Evolutionary conservation across 2,329 filamentous ascomycete species (phyloP).

Genomic region (Colletotrichum sp.): DNA sequence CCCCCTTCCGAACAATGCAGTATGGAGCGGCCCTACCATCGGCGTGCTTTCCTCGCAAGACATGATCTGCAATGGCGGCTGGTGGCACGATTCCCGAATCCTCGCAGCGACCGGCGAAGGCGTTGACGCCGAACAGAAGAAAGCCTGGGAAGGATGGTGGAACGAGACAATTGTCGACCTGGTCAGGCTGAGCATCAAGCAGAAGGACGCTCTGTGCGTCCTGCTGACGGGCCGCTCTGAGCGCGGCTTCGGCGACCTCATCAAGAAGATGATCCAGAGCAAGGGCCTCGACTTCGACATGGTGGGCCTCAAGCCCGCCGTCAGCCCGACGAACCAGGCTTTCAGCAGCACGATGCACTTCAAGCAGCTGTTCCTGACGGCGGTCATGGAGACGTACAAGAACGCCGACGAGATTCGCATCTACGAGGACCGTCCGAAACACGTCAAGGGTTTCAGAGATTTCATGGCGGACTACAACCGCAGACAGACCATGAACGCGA

Average conservation of each 20-base stretch:
- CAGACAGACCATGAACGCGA: conserved; percentile 44
- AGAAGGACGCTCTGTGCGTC: conserved; percentile 84
- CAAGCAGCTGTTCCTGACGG: conserved; percentile 84
- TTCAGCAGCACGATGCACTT: conserved; percentile 88
- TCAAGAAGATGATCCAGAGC: conserved; percentile 80
- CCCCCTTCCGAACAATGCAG: conserved; percentile 83
- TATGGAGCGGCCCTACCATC: conserved; percentile 83
- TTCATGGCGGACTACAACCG: conserved; percentile 83
- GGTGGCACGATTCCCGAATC: conserved; percentile 95
- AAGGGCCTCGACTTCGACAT: conserved; percentile 87
- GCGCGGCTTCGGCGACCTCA: conserved; percentile 73
- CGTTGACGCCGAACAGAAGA: conserved; percentile 77
- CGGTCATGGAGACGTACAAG: conserved; percentile 85
- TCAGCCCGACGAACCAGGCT: conserved; percentile 78
- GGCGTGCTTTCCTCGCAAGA: conserved; percentile 78
- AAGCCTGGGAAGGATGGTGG: conserved; percentile 94
- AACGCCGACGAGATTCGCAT: conserved; percentile 81
- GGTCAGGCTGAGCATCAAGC: conserved; percentile 78
- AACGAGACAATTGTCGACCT: conserved; percentile 88
- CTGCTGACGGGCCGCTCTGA: conserved; percentile 88
- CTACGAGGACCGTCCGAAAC: conserved; percentile 69
- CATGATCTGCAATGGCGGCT: conserved; percentile 81
- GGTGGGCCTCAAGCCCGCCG: conserved; percentile 83
- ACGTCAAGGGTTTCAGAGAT: conserved; percentile 81
- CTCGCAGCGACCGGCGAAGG: conserved; percentile 87